phyloP scores from a whole-genome alignment of 1,139 yeast genomes.

The Candida dubliniensis region DNA sequence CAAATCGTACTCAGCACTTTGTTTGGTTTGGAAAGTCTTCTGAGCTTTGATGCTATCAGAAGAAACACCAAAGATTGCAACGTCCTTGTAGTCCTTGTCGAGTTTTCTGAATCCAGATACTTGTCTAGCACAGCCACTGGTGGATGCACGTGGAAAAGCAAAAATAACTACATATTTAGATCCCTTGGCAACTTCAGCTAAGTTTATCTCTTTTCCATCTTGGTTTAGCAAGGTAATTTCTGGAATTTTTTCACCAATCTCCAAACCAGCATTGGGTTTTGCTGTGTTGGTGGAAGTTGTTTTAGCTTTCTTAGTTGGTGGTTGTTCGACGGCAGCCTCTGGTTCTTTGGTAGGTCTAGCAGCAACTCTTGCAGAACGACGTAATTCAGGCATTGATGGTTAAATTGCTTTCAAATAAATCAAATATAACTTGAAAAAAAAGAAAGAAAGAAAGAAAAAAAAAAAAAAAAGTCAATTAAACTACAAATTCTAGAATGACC shows the following conservation, averaged over 20 bases:
- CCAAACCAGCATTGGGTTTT: conserved; percentile 28
- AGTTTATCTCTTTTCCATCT: conserved; percentile 58
- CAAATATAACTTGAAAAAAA: background rate
- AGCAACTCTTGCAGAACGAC: conserved; percentile 54
- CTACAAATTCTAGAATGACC: background rate
- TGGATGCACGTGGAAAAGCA: conserved; percentile 88
- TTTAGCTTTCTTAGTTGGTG: conserved; percentile 25
- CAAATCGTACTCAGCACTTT: conserved; percentile 68
- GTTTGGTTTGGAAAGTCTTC: conserved; percentile 70
- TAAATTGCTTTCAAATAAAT: background rate
- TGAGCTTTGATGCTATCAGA: conserved; percentile 78
- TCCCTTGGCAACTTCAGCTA: conserved; percentile 47
- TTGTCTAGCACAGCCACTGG: conserved; percentile 87
- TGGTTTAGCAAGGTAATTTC: conserved; percentile 63
- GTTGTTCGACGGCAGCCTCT: conserved; percentile 15
- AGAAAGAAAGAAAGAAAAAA: background rate
- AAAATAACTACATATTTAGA: conserved; percentile 61
- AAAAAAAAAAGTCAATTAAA: background rate
- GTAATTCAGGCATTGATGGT: conserved; percentile 46
- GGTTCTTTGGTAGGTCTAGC: conserved; percentile 17
- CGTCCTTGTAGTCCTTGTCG: conserved; percentile 54
- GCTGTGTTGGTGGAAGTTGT: conserved; percentile 7
- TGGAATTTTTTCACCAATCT: conserved; percentile 73
- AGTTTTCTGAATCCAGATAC: conserved; percentile 84
- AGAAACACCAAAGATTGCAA: conserved; percentile 64